phyloP scores from a whole-genome alignment of 2,329 filamentous ascomycete genomes.

The Aspergillus costaricaensis region DNA sequence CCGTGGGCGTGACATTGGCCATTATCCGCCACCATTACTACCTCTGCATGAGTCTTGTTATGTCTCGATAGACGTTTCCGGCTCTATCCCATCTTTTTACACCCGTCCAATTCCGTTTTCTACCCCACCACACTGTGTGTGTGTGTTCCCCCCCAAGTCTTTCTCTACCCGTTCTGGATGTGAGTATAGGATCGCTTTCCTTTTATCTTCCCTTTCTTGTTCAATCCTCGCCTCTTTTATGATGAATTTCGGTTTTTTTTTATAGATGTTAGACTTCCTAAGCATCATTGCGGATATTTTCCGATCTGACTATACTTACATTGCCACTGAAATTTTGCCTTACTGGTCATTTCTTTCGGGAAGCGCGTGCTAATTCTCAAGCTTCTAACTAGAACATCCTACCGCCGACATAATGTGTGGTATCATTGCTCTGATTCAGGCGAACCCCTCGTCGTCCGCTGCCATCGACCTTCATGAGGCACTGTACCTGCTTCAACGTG shows the following conservation, averaged over 20 bases:
- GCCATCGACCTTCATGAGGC: slow-evolving; percentile 70
- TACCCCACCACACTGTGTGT: slow-evolving; percentile 22
- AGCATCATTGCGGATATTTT: slow-evolving; percentile 45
- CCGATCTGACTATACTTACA: slow-evolving; percentile 31
- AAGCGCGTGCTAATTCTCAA: slow-evolving; percentile 21
- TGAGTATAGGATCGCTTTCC: slow-evolving; percentile 24
- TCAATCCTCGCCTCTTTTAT: slow-evolving; percentile 24
- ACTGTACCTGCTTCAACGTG: slow-evolving; percentile 68
- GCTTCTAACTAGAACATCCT: slow-evolving; percentile 25
- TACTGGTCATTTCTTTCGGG: slow-evolving; percentile 9
- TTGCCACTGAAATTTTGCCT: slow-evolving; percentile 13
- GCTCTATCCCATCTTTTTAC: slow-evolving; percentile 16
- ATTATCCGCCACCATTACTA: slow-evolving; percentile 10
- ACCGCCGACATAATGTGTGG: slow-evolving; percentile 58
- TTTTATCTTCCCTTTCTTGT: slow-evolving; percentile 13
- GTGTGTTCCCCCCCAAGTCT: slow-evolving; percentile 15
- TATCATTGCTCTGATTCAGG: slow-evolving; percentile 63
- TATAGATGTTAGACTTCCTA: slow-evolving; percentile 55
- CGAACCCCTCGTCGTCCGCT: slow-evolving; percentile 53
- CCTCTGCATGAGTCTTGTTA: slow-evolving; percentile 18
- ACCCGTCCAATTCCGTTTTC: slow-evolving; percentile 6
- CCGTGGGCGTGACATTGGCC: slow-evolving; percentile 25
- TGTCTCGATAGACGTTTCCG: slow-evolving; percentile 22
- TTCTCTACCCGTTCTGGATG: slow-evolving; percentile 15
- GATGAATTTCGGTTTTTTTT: slow-evolving; percentile 47